Evolutionary conservation across 106 monocot genomes (phyloP), one percentile per base, ranked within the genome.

Genomic region (Alisma plantagoaquatica): DNA sequence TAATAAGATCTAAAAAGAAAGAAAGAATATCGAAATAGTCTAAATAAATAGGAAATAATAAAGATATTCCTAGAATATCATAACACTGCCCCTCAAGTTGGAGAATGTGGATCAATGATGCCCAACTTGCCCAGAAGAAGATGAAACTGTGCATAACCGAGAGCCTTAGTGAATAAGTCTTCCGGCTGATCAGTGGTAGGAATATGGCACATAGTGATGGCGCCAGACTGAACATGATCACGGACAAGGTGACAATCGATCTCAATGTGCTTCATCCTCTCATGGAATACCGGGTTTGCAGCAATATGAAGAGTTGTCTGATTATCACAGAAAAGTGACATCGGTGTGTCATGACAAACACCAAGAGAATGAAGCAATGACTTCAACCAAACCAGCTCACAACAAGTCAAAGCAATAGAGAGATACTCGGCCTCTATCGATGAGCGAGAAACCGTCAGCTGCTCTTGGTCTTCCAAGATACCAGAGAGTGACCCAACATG

Each of bases 401-500:
- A 46, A 19, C 30, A 18, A 2, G 27, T 21, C 11, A 20, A 27
- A 9, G 44, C 30, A 27, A 60, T 46, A 10, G 46, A 23, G 2
- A 21, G 14, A 29, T 60, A 60, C 23, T 58, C 57, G 15, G 14
- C 10, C 24, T 60, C 30, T 11, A 46, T 23, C 0, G 46, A 29
- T 10, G 60, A 60, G 29, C 20, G 19, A 14, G 60, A 45, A 16
- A 60, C 30, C 8, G 60, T 46, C 1, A 7, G 29, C 30, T 60
- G 60, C 29, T 60, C 15, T 60, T 60, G 16, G 27, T 30, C n/a
- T 31, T 46, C 60, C 45, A 47, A 31, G 60, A 46, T 3, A 60
- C 18, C 6, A 18, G 29, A 27, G 10, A n/a, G 14, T 42, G 5
- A 14, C 60, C 45, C 19, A 60, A 15, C 11, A 28, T 46, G 1